These are phyloP conservation scores for Rhizophagus prolifer DNA, from an alignment of 192 early-diverging fungal genomes.

Conservation along the genomic window DNA sequence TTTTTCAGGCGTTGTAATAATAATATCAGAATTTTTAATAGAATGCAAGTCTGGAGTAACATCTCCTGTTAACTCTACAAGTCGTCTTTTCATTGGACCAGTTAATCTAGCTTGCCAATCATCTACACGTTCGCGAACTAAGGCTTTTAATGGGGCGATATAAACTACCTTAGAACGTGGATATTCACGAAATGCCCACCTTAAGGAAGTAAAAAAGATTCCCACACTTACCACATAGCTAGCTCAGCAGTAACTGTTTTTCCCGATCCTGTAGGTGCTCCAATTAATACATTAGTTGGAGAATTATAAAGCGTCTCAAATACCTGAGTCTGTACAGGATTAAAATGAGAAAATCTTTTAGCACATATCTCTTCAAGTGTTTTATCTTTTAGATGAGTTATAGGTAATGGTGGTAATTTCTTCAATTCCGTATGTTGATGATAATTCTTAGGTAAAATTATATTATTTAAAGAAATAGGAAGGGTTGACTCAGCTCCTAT, in stretches of 20 bases:
- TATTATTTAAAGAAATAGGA: slow-evolving; percentile 87
- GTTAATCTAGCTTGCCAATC: slow-evolving; percentile 83
- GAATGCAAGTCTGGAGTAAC: slow-evolving; percentile 89
- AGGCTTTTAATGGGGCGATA: slow-evolving; percentile 96
- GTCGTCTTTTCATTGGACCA: slow-evolving; percentile 68
- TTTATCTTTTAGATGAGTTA: slow-evolving; percentile 79
- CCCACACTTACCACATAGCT: slow-evolving; percentile 79
- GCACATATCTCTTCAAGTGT: slow-evolving; percentile 84
- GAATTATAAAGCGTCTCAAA: slow-evolving; percentile 96
- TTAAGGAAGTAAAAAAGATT: background rate
- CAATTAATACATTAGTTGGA: slow-evolving; percentile 81
- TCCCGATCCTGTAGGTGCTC: slow-evolving; percentile 97
- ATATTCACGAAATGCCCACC: slow-evolving; percentile 75
- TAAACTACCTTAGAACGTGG: slow-evolving; percentile 90
- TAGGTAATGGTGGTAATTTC: slow-evolving; percentile 88
- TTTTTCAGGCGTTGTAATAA: slow-evolving; percentile 97
- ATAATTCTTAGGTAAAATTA: slow-evolving; percentile 85
- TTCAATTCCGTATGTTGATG: slow-evolving; percentile 89
- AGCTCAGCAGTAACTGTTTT: slow-evolving; percentile 97
- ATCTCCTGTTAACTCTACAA: slow-evolving; percentile 97
- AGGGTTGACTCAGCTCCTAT: slow-evolving; percentile 83
- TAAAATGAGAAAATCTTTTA: slow-evolving; percentile 91
- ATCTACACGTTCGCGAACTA: slow-evolving; percentile 91
- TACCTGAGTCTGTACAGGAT: slow-evolving; percentile 98
- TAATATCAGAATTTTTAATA: slow-evolving; percentile 88